phyloP scores from a whole-genome alignment of 148 eudicot species.

The Rhododendron ovatum region DNA sequence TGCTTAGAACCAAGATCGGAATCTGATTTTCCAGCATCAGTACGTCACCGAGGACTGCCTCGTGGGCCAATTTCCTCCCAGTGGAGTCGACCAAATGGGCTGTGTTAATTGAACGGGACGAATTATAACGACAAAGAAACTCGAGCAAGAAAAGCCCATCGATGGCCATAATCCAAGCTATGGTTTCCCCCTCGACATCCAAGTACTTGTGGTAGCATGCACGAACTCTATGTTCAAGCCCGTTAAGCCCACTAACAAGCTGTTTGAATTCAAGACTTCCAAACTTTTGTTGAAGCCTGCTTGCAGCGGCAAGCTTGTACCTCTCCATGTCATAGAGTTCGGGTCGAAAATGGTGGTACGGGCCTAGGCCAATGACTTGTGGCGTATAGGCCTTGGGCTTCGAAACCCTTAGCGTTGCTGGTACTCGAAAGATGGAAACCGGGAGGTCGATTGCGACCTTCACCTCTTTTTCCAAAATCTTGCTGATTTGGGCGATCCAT shows the following conservation, averaged over 20 bases:
- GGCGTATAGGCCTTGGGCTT: slow-evolving; percentile 33
- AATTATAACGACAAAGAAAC: slow-evolving; percentile 12
- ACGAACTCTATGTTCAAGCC: slow-evolving; percentile 25
- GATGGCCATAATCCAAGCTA: slow-evolving; percentile 59
- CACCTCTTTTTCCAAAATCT: slow-evolving; percentile 16
- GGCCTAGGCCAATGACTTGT: slow-evolving; percentile 37
- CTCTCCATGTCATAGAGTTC: slow-evolving; percentile 34
- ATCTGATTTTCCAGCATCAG: slow-evolving; percentile 65
- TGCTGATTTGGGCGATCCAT: slow-evolving; percentile 32
- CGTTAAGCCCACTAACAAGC: slow-evolving; percentile 19
- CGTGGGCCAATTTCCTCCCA: slow-evolving; percentile 22
- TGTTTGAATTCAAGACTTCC: slow-evolving; percentile 18
- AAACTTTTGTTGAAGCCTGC: slow-evolving; percentile 25
- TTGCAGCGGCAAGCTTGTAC: slow-evolving; percentile 34
- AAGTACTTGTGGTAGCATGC: slow-evolving; percentile 52
- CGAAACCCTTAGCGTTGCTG: slow-evolving; percentile 1
- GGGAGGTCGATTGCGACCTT: slow-evolving; percentile 7
- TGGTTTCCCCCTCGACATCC: slow-evolving; percentile 22
- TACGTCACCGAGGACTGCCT: slow-evolving; percentile 44
- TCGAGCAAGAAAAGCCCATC: slow-evolving; percentile 59
- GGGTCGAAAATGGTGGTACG: slow-evolving; percentile 34
- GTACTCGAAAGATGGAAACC: slow-evolving; percentile 23
- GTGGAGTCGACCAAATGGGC: slow-evolving; percentile 22
- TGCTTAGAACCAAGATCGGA: slow-evolving; percentile 32
- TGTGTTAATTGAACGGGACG: neutral